Evolutionary conservation across 305 asterid genomes (phyloP), one percentile per base, ranked within the genome.

Genomic region (Ajuga reptans): DNA sequence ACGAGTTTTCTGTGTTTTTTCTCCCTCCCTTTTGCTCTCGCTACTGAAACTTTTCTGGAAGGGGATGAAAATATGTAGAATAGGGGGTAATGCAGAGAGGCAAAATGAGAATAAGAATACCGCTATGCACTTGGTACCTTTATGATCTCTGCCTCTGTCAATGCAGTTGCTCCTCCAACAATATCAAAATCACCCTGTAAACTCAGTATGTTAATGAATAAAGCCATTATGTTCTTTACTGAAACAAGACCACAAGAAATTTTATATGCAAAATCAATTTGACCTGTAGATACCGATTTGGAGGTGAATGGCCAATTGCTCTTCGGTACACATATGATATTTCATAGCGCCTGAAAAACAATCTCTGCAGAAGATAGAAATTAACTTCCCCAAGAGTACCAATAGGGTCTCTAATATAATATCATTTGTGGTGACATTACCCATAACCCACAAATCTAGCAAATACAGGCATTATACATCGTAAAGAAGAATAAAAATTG

Each of bases 281-380:
- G 73, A 91, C 98, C 98, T 93, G 99, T 53, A 93, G 92, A 73
- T 93, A 93, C 50, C 95, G 95, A 83, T 83, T 90, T 58, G 99
- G 99, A 59, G 96, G 86, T 79, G 97, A 90, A 87, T 89, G 97
- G 21, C 97, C 99, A 76, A 93, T 82, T 77, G 96, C 89, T 76
- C 86, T 81, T 75, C 97, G 86, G 81, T 93, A 87, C 42, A 91
- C 99, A 50, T 91, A 82, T 21, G 97, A 82, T 83, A 89, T 82
- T 75, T 89, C 99, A 46, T 86, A 93, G 24, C 99, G 94, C 75
- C 88, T 89, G 79, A 84, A 89, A 82, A 82, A 86, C 54, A 87
- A 82, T 77, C 82, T 93, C 96, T 92, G 95, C 77, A 56, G 43
- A 43, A 61, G 46, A 77, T 21, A 3, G 39, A 64, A 70, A 45